phyloP scores from a whole-genome alignment of 495 filamentous ascomycete species.

The Terfezia claveryi region DNA sequence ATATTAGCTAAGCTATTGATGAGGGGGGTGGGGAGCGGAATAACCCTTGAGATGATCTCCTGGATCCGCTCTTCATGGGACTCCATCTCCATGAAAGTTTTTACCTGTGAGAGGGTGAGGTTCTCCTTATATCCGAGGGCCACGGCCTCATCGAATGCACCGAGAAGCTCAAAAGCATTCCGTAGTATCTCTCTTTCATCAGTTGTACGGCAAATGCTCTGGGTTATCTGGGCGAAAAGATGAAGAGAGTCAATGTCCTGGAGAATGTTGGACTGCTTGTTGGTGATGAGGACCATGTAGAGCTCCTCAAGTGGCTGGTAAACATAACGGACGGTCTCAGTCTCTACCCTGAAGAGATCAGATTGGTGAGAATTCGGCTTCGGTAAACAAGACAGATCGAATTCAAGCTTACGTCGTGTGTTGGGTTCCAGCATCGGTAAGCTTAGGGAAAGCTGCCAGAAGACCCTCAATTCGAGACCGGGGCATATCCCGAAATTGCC shows the following conservation, averaged over 20 bases:
- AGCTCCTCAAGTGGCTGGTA: conserved; percentile 97
- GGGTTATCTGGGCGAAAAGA: conserved; percentile 89
- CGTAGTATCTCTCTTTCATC: conserved; percentile 85
- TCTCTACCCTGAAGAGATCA: conserved; percentile 39
- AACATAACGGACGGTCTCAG: conserved; percentile 97
- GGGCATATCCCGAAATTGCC: conserved; percentile 90
- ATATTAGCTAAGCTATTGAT: conserved; percentile 14
- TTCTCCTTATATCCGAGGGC: conserved; percentile 92
- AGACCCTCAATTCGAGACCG: conserved; percentile 89
- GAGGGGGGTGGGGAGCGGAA: background rate
- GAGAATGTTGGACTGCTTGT: conserved; percentile 95
- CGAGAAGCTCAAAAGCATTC: conserved; percentile 88
- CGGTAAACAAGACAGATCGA: background rate
- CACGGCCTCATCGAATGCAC: conserved; percentile 90
- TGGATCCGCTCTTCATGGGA: conserved; percentile 96
- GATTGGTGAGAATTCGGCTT: background rate
- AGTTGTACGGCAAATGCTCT: conserved; percentile 82
- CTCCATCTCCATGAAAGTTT: conserved; percentile 98
- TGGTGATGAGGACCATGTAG: conserved; percentile 98
- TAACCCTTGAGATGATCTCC: conserved; percentile 80
- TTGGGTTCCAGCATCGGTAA: conserved; percentile 80
- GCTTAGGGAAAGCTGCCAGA: conserved; percentile 88
- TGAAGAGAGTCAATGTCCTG: conserved; percentile 98
- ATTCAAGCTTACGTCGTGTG: conserved; percentile 45
- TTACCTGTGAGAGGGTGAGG: conserved; percentile 81